phyloP scores from a whole-genome alignment of 2,329 filamentous ascomycete genomes.

The Diplocarpon rosae region DNA sequence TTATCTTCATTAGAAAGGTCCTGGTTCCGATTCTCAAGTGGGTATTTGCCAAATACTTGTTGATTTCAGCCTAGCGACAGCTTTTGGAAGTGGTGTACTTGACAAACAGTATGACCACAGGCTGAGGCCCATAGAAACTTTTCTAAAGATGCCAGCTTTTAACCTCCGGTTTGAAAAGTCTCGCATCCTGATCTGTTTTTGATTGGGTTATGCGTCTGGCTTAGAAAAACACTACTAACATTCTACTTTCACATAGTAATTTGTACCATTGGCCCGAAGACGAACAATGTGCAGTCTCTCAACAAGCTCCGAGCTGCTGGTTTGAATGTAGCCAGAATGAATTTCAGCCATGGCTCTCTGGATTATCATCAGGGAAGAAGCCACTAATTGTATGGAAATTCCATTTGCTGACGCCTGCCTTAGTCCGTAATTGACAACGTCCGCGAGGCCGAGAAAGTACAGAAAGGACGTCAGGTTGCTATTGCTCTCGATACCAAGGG shows the following conservation, averaged over 20 bases:
- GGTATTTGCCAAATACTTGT: too few relatives aligned
- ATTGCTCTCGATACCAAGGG: conserved; percentile 84
- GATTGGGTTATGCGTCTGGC: background rate
- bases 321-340: conserved; percentile 99
- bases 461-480: conserved; percentile 77
- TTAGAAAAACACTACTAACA: background rate
- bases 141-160: too few relatives aligned
- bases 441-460: conserved; percentile 68
- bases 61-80: too few relatives aligned
- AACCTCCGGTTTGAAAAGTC: too few relatives aligned
- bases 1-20: too few relatives aligned
- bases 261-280: conserved; percentile 84
- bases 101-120: too few relatives aligned
- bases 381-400: too few relatives aligned
- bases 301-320: conserved; percentile 84
- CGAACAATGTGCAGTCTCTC: conserved; percentile 94
- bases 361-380: conserved; percentile 62
- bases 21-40: too few relatives aligned
- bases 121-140: too few relatives aligned
- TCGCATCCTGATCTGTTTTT: background rate
- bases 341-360: conserved; percentile 92
- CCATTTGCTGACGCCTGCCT: too few relatives aligned
- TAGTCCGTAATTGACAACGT: conserved; percentile 94
- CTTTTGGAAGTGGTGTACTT: too few relatives aligned
- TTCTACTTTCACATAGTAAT: conserved; percentile 1